Conservation (phyloP, 257 asterid genomes). For the Fraxinus americana region DNA sequence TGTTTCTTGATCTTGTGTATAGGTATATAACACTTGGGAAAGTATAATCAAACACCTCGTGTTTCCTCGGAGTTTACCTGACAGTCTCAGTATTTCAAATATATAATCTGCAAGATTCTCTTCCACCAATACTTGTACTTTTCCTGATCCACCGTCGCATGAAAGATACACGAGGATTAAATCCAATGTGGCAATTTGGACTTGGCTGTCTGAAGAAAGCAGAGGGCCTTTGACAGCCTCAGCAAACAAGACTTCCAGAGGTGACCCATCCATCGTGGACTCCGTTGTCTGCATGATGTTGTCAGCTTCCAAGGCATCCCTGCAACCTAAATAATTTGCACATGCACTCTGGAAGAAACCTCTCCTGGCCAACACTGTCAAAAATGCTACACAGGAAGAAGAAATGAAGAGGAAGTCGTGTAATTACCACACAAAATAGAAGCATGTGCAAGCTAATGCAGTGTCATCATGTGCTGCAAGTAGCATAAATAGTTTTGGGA, state of each 20-base stretch:
- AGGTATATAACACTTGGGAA: slow-evolving; percentile 7
- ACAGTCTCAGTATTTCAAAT: slow-evolving; percentile 85
- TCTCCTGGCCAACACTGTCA: slow-evolving; percentile 82
- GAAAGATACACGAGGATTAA: slow-evolving; percentile 62
- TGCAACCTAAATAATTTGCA: slow-evolving; percentile 39
- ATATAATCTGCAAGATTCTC: slow-evolving; percentile 85
- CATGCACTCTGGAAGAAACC: slow-evolving; percentile 62
- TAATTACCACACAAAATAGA: slow-evolving; percentile 17
- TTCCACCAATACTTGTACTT: slow-evolving; percentile 61
- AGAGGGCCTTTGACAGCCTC: slow-evolving; percentile 95
- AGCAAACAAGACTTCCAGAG: slow-evolving; percentile 74
- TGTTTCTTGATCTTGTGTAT: slow-evolving; percentile 8
- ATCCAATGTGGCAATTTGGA: slow-evolving; percentile 79
- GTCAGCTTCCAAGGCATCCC: slow-evolving; percentile 50
- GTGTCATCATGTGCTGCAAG: slow-evolving; percentile 15
- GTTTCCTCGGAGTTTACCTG: slow-evolving; percentile 53
- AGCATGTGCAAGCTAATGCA: slow-evolving; percentile 10
- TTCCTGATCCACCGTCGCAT: slow-evolving; percentile 46
- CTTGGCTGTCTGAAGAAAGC: slow-evolving; percentile 89
- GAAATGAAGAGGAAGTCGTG: neutral
- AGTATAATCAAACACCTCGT: slow-evolving; percentile 12
- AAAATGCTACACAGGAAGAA: slow-evolving; percentile 61
- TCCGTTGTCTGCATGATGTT: slow-evolving; percentile 61
- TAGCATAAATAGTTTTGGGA: slow-evolving; percentile 1
- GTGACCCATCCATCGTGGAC: slow-evolving; percentile 41